These are phyloP conservation scores for Pichia pseudocactophila DNA, from an alignment of 805 yeast genomes.

Conservation along the genomic window DNA sequence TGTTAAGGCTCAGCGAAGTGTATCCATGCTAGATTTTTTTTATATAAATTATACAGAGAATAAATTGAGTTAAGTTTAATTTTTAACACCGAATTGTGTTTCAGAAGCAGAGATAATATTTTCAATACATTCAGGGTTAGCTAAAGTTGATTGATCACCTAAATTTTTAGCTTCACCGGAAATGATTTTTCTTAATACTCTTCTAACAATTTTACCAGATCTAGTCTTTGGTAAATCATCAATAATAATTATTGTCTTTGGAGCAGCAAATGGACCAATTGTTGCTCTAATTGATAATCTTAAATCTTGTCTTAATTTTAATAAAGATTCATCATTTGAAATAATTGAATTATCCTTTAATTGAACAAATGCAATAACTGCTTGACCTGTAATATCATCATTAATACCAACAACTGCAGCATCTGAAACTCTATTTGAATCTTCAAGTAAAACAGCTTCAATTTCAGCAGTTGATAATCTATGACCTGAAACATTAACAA, in stretches of 20 bases:
- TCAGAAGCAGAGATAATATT: slow-evolving; percentile 65
- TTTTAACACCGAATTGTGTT: slow-evolving; percentile 31
- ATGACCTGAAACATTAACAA: slow-evolving; percentile 96
- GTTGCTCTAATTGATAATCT: slow-evolving; percentile 83
- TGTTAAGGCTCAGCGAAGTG: no score
- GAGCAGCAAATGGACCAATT: slow-evolving; percentile 94
- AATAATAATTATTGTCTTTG: slow-evolving; percentile 72
- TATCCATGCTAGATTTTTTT: neutral
- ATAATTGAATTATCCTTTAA: slow-evolving; percentile 46
- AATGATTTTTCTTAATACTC: slow-evolving; percentile 87
- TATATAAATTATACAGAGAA: neutral
- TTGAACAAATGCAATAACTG: slow-evolving; percentile 90
- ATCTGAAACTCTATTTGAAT: slow-evolving; percentile 67
- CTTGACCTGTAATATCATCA: slow-evolving; percentile 96
- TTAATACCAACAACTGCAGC: slow-evolving; percentile 94
- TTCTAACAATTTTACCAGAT: slow-evolving; percentile 98
- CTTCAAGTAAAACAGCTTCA: slow-evolving; percentile 81
- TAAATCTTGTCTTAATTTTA: slow-evolving; percentile 61
- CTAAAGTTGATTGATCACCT: slow-evolving; percentile 85
- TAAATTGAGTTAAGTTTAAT: slow-evolving; percentile 11
- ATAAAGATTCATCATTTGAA: slow-evolving; percentile 36
- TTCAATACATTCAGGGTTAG: slow-evolving; percentile 79
- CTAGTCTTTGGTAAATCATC: slow-evolving; percentile 96
- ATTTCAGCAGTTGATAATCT: slow-evolving; percentile 97
- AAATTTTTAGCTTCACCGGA: slow-evolving; percentile 87